Evolutionary conservation across 371 early-diverging fungal genomes (phyloP), one percentile per base, ranked within the genome.

Genomic region (Synchytrium microbalum): DNA sequence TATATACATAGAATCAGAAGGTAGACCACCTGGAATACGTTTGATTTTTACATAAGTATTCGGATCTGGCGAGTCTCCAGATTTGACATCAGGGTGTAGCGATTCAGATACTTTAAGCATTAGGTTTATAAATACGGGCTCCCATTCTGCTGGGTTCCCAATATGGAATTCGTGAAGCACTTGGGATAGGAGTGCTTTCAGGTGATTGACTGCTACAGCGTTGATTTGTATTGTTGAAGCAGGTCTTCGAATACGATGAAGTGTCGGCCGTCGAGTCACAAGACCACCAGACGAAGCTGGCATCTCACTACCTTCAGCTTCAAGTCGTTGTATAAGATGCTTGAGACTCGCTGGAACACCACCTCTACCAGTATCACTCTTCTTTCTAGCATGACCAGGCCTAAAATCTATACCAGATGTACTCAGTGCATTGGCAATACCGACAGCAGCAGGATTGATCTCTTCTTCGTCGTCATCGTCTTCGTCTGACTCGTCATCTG

Each of bases 11-110:
- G 88, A 86, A 68, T 93, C 90, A 30, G 71, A 62, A 0, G 92
- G 89, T 27, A 68, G 53, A 1, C 92, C 95, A 10, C 95, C 95
- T 0, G 94, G 88, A 26, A 96, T 87, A 65, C 86, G 86, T 69
- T 96, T 96, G 70, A 96, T 86, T 68, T 93, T 93, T 61, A 96
- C 88, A 63, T 88, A 92, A 28, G 88, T 86, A n/a, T 90, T 82
- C 59, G 92, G 82, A 65, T 95, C 93, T 66, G 92, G 91, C 54
- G 79, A 79, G 64, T 92, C 92, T 29, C 89, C 87, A n/a, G 74
- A 76, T 0, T 78, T 69, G 24, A 89, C 80, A 66, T 88, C 81
- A 0, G 88, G 86, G 26, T 82, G 79, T 3, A 92, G 81, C 60
- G 80, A 79, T 28, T 82, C 81, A 13, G 86, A 81, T 0, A 87